phyloP scores from a whole-genome alignment of 2,329 filamentous ascomycete genomes.

The Ophiostoma angusticollis region DNA sequence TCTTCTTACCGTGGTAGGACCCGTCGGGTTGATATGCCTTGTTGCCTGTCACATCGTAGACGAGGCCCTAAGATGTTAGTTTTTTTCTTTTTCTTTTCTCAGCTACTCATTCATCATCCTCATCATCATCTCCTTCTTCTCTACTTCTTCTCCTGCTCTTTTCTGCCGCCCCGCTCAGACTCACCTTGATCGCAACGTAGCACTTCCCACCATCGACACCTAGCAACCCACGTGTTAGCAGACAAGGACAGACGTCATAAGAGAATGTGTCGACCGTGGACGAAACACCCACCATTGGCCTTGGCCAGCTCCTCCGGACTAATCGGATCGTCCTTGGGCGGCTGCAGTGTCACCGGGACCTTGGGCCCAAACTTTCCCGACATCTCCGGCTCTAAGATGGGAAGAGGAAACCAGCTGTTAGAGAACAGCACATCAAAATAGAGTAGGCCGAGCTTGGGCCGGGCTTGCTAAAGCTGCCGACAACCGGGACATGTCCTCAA shows the following conservation, averaged over 20 bases:
- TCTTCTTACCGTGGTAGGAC: constrained; percentile 64
- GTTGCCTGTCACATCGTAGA: constrained; percentile 91
- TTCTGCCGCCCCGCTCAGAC: no score
- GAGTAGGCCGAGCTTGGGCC: no score
- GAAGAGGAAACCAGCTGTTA: not conserved
- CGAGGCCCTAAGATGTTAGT: constrained; percentile 52
- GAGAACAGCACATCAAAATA: not conserved
- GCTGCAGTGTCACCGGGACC: constrained; percentile 57
- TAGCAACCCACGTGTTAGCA: constrained; percentile 21
- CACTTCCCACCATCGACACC: constrained; percentile 51
- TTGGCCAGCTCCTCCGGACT: constrained; percentile 65
- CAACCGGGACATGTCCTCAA: no score
- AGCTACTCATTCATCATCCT: no score
- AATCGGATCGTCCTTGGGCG: constrained; percentile 82
- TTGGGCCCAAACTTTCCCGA: constrained; percentile 67
- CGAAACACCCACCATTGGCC: constrained; percentile 56
- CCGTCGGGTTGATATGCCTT: constrained; percentile 72
- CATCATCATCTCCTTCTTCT: no score
- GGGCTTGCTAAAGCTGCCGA: no score
- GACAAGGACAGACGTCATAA: not conserved
- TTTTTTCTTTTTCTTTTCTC: no score
- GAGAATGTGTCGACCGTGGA: not conserved
- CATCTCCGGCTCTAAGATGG: constrained; percentile 27
- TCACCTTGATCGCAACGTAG: constrained; percentile 58
- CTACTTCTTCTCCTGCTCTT: no score